These are phyloP conservation scores for Talaromyces piceae DNA, from an alignment of 2,329 filamentous ascomycete genomes.

Conservation along the genomic window DNA sequence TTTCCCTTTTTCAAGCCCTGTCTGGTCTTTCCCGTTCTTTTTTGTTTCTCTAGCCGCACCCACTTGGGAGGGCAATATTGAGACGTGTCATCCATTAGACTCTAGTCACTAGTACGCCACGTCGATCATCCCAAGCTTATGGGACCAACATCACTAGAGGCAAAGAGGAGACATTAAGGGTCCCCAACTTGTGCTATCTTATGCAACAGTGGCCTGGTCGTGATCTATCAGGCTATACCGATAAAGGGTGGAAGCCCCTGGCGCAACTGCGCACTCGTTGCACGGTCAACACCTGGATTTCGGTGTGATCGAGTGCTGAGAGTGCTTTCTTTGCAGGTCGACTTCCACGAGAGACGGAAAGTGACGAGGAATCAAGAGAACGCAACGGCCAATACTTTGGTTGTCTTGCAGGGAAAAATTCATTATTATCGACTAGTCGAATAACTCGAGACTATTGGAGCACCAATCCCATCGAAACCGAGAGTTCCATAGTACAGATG, in stretches of 20 bases:
- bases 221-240: slow-evolving; percentile 5
- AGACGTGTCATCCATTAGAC: slow-evolving; percentile 15
- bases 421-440: background rate
- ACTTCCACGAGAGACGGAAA: background rate
- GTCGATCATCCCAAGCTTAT: slow-evolving; percentile 10
- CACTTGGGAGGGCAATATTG: slow-evolving; percentile 2
- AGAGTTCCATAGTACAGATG: background rate
- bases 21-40: slow-evolving; percentile 1
- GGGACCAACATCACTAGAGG: background rate
- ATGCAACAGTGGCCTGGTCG: background rate
- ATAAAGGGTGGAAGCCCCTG: slow-evolving; percentile 9
- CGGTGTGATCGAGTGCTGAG: background rate
- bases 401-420: background rate
- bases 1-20: background rate
- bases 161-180: slow-evolving; percentile 3
- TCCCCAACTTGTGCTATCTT: background rate
- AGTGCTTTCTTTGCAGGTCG: background rate
- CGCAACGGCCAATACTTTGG: background rate
- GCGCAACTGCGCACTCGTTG: slow-evolving; percentile 8
- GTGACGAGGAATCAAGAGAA: background rate
- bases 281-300: slow-evolving; percentile 11
- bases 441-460: background rate
- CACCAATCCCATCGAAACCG: background rate
- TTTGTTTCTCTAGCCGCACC: slow-evolving; percentile 1
- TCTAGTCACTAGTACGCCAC: slow-evolving; percentile 8